A percentile compares a stretch with the other conserved stretches of the same genome.
Conservation (phyloP, 306 rosid genomes). For the Prosopis cineraria region DNA sequence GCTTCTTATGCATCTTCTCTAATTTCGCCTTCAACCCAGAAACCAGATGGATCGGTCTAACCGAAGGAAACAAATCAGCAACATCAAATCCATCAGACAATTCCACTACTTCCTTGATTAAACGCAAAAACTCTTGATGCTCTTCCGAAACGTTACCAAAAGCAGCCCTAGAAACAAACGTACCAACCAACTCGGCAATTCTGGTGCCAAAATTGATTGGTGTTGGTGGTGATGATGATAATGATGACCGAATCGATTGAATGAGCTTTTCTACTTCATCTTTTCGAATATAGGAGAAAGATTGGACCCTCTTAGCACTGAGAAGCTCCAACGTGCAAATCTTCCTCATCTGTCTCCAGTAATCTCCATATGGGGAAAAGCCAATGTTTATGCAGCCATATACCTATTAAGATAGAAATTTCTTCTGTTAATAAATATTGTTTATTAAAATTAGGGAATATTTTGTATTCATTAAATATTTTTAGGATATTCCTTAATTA, state of each 20-base stretch:
- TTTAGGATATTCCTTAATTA: too few species aligned
- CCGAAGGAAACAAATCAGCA: conserved; percentile 8
- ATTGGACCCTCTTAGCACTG: conserved; percentile 34
- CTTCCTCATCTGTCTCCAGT: too few species aligned
- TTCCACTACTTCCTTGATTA: background rate
- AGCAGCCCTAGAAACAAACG: background rate
- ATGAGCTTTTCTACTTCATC: conserved; percentile 34
- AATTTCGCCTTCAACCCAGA: background rate
- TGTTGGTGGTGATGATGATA: too few species aligned
- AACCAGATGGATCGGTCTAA: background rate
- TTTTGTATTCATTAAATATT: too few species aligned
- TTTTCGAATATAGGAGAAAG: conserved; percentile 32
- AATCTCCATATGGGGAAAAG: too few species aligned
- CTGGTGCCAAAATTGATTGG: conserved; percentile 23
- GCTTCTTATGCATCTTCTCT: background rate
- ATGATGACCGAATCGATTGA: background rate
- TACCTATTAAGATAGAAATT: too few species aligned
- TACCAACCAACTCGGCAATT: background rate
- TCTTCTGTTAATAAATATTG: too few species aligned
- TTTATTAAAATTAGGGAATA: too few species aligned
- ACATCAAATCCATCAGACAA: background rate
- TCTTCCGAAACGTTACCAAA: conserved; percentile 15
- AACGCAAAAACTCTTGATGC: background rate
- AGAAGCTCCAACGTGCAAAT: conserved; percentile 36
- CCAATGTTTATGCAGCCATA: conserved; percentile 16